Base-by-base conservation (phyloP, 2,329 filamentous ascomycete species). In the Penicillium sp. region DNA sequence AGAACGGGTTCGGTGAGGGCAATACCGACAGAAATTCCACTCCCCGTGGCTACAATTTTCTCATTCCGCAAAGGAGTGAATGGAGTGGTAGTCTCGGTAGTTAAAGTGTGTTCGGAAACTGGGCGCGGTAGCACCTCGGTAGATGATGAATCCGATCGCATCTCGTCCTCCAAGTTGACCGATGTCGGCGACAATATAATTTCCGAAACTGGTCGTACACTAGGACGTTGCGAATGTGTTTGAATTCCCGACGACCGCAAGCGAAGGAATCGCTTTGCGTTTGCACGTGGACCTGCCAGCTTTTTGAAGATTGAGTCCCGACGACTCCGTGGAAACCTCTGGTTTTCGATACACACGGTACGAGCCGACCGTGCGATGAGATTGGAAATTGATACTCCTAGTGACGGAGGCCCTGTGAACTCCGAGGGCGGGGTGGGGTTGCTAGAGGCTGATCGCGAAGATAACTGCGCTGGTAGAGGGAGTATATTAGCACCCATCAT, bases 1-100 rank as follows among this genome's bases (percentile, higher is more conserved):
- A 80, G 66, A 0, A 80, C 73, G 1, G 78, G 78, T 54, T 80
- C 78, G 1, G 78, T 78, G 36, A 80, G 67, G 2, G 75, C 74
- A 46, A 80, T 71, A 2, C 75, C 75, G 19, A 79, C 75, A 0
- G 74, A 70, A 17, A 80, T 74, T 3, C 78, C 78, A 62, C 76
- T 80, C 4, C 77, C 77, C n/a, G 76, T 75, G 3, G 78, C 77
- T 41, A 80, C 71, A 14, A 77, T 72, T 61, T 77, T 79, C 62
- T 80, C 78, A 56, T 80, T 74, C 28, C 65, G 73, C 31, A 78
- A 59, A 10, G 69, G 60, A 3, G 73, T 70, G 41, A 75, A 70
- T 12, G 67, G 62, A 1, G 68, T 63, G 10, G 61, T 58, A 19
- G 67, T 50, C 16, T 73, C 69, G 38, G 68, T 61, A 5, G 64